Evolutionary conservation across 2,329 filamentous ascomycete species (phyloP), one percentile per base, ranked within the genome.

Genomic region (Berkeleyomyces basicola): DNA sequence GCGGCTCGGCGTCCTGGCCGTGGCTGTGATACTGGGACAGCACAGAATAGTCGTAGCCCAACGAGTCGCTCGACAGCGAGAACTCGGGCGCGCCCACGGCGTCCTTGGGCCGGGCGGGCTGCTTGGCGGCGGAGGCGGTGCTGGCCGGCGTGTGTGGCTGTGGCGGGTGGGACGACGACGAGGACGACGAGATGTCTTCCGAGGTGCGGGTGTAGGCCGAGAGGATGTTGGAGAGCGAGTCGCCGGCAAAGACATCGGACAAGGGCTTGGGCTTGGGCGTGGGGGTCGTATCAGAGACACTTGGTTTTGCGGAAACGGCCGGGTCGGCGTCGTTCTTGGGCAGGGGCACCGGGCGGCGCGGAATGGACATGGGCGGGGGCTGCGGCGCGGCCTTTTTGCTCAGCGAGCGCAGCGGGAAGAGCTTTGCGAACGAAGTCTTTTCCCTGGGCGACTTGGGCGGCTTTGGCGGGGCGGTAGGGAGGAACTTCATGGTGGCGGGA

Each of bases 161-260:
- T 39, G 44, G 14, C 6, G 47, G 11, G 43, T 46, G n/a, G 16
- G 5, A 6, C 9, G 42, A n/a, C 31, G n/a, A 4, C 11, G 33
- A 3, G 11, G 57, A 33, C 37, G 11, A 11, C 40, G 40, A 3
- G 37, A 39, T 37, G 40, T 76, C 77, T 51, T 74, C 75, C 5
- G 75, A 76, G 55, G 74, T 76, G 65, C 73, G 72, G 59, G 78
- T 78, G 68, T 83, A 83, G 23, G 80, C 79, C 9, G 79, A 82
- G 43, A 83, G 67, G 9, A 83, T 71, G 68, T 79, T 82, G 11
- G 76, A 79, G 60, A 82, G 71, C 7, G 80, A 82, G 33, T 75
- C 75, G 1, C 73, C 72, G 3, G 78, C 76, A 14, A 42, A 62
- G 31, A 40, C 36, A 16, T 64, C 63, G 49, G 78, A 77, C 42